Percentiles rank a stretch among this genome's conserved stretches.
Evolutionary conservation across 176 grass and related monocot genomes (phyloP).

Genomic region (Aegilops sharonensis): DNA sequence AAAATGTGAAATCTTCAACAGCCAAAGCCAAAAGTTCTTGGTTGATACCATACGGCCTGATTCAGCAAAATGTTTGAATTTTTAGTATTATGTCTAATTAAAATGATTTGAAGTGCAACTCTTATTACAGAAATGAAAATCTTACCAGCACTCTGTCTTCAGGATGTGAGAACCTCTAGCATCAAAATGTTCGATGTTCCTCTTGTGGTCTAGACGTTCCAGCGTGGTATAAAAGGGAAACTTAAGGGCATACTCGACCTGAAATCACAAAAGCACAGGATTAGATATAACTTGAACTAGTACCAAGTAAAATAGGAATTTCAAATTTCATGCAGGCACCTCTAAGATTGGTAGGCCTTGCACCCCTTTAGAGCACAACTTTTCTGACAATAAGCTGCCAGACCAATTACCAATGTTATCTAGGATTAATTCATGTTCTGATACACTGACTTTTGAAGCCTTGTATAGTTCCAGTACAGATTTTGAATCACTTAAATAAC

Average conservation of each 20-base stretch:
- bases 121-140: not conserved
- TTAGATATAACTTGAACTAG: not conserved
- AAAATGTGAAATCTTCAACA: not conserved
- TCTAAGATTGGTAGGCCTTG: not conserved
- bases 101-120: no score
- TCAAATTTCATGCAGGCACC: not conserved
- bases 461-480: not conserved
- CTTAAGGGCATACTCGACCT: conserved; percentile 57
- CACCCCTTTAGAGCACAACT: not conserved
- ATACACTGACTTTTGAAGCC: not conserved
- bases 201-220: conserved; percentile 64
- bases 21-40: not conserved
- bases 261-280: conserved; percentile 1
- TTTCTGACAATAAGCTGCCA: not conserved
- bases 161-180: conserved; percentile 28
- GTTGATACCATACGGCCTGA: conserved; percentile 26
- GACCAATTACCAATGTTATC: not conserved
- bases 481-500: not conserved
- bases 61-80: conserved; percentile 25
- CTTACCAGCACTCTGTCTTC: conserved; percentile 43
- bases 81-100: not conserved
- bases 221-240: conserved; percentile 62
- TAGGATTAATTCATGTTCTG: not conserved
- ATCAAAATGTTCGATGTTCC: conserved; percentile 58
- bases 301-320: not conserved